Evolutionary conservation across 306 rosid genomes (phyloP).

Genomic region (Dalbergia oliveri): DNA sequence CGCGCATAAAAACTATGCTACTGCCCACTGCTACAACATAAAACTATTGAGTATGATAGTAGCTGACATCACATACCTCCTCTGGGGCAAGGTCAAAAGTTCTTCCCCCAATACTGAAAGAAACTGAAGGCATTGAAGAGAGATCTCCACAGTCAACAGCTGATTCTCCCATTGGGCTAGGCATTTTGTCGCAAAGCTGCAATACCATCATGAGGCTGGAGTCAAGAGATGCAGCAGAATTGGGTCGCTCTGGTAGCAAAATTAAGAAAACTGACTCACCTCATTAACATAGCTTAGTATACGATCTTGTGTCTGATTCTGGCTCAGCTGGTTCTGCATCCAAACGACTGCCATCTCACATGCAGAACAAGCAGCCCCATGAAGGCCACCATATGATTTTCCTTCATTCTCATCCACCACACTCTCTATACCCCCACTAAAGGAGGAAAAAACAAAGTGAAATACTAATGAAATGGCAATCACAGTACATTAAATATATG

Average conservation of each 20-base stretch:
- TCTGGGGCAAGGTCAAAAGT: slow-evolving; percentile 66
- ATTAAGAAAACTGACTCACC: slow-evolving; percentile 49
- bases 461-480: slow-evolving; percentile 4
- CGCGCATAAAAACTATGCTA: neutral
- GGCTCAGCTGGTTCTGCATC: slow-evolving; percentile 81
- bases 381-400: slow-evolving; percentile 57
- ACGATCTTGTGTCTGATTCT: slow-evolving; percentile 68
- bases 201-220: slow-evolving; percentile 37
- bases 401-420: slow-evolving; percentile 65
- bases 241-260: slow-evolving; percentile 6
- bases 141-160: slow-evolving; percentile 73
- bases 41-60: neutral
- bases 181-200: slow-evolving; percentile 82
- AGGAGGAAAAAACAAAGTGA: neutral
- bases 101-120: slow-evolving; percentile 83
- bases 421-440: slow-evolving; percentile 75
- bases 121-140: slow-evolving; percentile 69
- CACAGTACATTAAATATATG: neutral
- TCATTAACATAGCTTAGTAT: slow-evolving; percentile 69
- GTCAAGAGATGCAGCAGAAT: slow-evolving; percentile 39
- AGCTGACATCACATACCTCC: slow-evolving; percentile 60
- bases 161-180: slow-evolving; percentile 70
- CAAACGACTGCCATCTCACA: slow-evolving; percentile 93
- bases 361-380: slow-evolving; percentile 72
- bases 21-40: slow-evolving; percentile 14